Percentiles rank a stretch among this genome's conserved stretches.
Evolutionary conservation across 1,284 basidiomycete species (phyloP).

Genomic region (Rhodotorula sp.): DNA sequence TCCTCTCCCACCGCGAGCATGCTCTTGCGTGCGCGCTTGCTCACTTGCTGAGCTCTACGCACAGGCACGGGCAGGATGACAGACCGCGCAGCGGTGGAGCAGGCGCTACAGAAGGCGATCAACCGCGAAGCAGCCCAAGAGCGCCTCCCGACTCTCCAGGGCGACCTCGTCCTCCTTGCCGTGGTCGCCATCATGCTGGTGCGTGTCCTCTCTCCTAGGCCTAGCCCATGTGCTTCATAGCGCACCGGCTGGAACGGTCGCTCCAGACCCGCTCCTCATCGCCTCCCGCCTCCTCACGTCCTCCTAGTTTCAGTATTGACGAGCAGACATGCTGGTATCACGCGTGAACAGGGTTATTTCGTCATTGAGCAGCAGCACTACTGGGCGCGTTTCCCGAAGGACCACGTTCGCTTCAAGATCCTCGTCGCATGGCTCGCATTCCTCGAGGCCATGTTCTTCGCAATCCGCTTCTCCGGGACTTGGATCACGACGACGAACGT

Average conservation of each 20-base stretch:
- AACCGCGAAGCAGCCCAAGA: neutral
- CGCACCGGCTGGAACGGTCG: no score
- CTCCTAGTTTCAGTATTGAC: no score
- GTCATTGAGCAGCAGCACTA: constrained; percentile 5
- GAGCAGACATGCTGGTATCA: neutral
- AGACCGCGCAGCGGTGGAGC: neutral
- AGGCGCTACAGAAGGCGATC: neutral
- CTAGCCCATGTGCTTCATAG: no score
- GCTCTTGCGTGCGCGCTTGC: no score
- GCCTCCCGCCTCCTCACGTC: neutral
- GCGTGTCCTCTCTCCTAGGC: neutral
- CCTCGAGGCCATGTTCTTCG: constrained; percentile 5
- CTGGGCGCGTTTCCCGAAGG: constrained; percentile 10
- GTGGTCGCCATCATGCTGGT: constrained; percentile 4
- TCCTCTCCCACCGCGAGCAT: no score
- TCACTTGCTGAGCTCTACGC: neutral
- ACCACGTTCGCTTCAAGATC: constrained; percentile 14
- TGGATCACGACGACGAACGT: neutral
- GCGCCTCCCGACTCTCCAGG: neutral
- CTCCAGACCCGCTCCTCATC: neutral
- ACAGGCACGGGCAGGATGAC: neutral
- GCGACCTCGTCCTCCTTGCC: constrained; percentile 7
- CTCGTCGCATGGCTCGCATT: constrained; percentile 12
- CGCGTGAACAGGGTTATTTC: constrained; percentile 16
- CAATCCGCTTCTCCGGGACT: neutral